Evolutionary conservation across 306 rosid species (phyloP).

Genomic region (barrel medic (Medicago truncatula)): DNA sequence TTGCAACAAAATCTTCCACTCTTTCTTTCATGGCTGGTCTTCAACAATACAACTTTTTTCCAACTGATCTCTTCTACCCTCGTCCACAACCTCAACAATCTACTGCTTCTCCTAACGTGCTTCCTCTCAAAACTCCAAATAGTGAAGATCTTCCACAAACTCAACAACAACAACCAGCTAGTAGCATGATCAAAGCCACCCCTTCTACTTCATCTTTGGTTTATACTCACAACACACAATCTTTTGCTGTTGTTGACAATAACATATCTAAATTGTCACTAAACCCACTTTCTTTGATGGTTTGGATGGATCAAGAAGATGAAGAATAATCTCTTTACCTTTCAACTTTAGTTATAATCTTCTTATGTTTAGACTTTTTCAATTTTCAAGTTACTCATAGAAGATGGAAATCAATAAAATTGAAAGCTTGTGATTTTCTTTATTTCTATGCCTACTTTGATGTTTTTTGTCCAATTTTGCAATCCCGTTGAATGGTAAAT

Average conservation of each 20-base stretch:
- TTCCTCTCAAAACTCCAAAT: constrained; percentile 41
- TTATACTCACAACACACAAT: background rate
- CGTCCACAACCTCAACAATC: constrained; percentile 50
- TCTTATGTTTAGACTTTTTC: too few relatives aligned
- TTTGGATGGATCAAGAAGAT: constrained; percentile 31
- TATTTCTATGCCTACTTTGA: background rate
- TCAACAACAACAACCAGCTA: constrained; percentile 22
- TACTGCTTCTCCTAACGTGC: constrained; percentile 28
- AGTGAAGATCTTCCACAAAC: constrained; percentile 26
- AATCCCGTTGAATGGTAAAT: background rate
- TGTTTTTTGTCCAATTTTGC: background rate
- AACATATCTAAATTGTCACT: constrained; percentile 21
- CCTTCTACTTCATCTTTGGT: constrained; percentile 34
- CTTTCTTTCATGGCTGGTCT: constrained; percentile 66
- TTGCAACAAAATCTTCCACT: background rate
- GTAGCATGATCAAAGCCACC: constrained; percentile 23
- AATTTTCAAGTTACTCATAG: background rate
- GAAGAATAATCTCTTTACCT: background rate
- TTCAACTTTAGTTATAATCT: background rate
- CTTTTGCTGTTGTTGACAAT: constrained; percentile 3
- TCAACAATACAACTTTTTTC: constrained; percentile 76
- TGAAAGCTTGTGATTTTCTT: constrained; percentile 33
- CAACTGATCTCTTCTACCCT: constrained; percentile 70
- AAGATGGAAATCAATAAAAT: constrained; percentile 23
- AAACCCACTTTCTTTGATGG: constrained; percentile 40